Conservation (phyloP, 352 stramenopile species). For the Blastocystis hominis region DNA sequence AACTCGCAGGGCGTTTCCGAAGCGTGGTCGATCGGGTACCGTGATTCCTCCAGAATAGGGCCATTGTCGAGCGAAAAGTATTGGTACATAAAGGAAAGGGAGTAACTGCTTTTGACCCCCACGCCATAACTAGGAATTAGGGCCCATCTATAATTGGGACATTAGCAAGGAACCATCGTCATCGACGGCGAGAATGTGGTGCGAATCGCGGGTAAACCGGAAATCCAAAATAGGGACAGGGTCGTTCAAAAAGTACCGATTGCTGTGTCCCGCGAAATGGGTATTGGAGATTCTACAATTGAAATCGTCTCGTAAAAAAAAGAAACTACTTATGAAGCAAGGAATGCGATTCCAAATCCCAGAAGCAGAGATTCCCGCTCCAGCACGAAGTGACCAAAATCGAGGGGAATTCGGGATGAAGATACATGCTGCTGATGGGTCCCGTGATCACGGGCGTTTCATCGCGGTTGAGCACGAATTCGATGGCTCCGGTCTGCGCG, state of each 20-base stretch:
- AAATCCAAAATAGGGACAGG: slow-evolving; percentile 28
- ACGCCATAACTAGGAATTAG: neutral
- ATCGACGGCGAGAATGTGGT: neutral
- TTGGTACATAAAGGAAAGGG: neutral
- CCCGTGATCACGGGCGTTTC: neutral
- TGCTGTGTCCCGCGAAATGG: slow-evolving; percentile 24
- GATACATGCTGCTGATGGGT: slow-evolving; percentile 43
- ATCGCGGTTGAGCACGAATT: neutral
- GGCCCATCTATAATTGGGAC: neutral
- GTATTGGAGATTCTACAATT: neutral
- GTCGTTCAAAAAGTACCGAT: slow-evolving; percentile 45
- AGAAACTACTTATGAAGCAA: neutral
- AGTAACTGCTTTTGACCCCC: neutral
- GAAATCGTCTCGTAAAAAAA: neutral
- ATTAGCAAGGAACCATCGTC: neutral
- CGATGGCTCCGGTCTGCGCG: neutral
- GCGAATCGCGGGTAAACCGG: neutral
- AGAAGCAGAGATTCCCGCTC: slow-evolving; percentile 39
- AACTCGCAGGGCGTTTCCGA: neutral
- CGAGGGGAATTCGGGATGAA: neutral
- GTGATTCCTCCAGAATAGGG: neutral
- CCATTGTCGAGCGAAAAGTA: slow-evolving; percentile 13
- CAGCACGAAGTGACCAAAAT: slow-evolving; percentile 33
- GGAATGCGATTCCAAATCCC: neutral
- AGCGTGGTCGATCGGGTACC: neutral